Evolutionary conservation across 331 rosid species (phyloP), one percentile per base, ranked within the genome.

Genomic region (Quercus tomentella): DNA sequence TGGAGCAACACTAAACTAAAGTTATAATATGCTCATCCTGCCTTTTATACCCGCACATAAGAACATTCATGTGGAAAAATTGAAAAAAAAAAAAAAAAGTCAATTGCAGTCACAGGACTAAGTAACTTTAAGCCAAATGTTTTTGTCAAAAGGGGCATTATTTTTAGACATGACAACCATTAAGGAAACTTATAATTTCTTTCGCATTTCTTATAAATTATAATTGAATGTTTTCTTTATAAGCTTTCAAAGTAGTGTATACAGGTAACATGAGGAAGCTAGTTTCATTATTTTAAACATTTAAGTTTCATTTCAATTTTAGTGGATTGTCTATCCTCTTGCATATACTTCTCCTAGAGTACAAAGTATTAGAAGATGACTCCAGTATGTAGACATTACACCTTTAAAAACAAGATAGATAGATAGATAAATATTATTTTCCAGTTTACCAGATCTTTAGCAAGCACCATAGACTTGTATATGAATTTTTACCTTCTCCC

Each of bases 401-500:
- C 45, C 45, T 41, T 35, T 35, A 35, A 35, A 35, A 35, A 35
- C 43, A 35, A 35, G 43, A 35, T 7, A 35, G 43, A 35, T 35
- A 35, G 8, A 6, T 35, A 7, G 41, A 25, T 25, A 25, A 1
- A 25, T 30, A 35, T 6, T 1, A 35, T 35, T 35, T 35, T 35
- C 41, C 41, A 35, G 9, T 35, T 43, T 43, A 43, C 52, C 23
- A 68, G 56, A 76, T 22, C 4, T 2, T 7, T 26, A 56, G 68
- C 77, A 28, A 20, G 22, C 30, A 18, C 51, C 25, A 56, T 31
- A 82, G 15, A 74, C 8, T 41, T 49, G 12, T n/a, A 72, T n/a
- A 72, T 71, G 63, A 75, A 72, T 12, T 76, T 12, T 76, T 82
- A 91, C 92, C 97, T 90, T 81, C 79, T 89, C 85, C 28, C 98